These are phyloP conservation scores for Rhizoclosmatium sp. DNA, from an alignment of 192 early-diverging fungal genomes.

Conservation along the genomic window DNA sequence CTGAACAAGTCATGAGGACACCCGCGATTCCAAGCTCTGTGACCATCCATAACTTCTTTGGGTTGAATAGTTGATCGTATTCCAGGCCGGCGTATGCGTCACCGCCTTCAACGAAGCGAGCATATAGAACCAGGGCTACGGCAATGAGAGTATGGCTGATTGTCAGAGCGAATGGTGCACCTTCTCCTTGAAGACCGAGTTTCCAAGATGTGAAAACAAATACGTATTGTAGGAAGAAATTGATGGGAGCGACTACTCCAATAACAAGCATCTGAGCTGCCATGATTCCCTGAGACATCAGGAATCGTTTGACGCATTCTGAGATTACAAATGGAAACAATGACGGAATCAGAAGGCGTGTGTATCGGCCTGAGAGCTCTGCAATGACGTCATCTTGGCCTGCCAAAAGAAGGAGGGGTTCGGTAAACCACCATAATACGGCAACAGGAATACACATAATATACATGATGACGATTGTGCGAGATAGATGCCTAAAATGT, in stretches of 20 bases:
- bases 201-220: conserved; percentile 77
- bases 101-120: conserved; percentile 61
- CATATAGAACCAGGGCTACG: conserved; percentile 69
- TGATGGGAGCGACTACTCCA: conserved; percentile 73
- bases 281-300: conserved; percentile 92
- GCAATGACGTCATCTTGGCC: conserved; percentile 80
- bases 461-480: conserved; percentile 80
- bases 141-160: conserved; percentile 83
- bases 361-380: conserved; percentile 70
- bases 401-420: conserved; percentile 68
- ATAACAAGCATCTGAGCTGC: conserved; percentile 79
- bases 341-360: conserved; percentile 74
- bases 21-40: conserved; percentile 77
- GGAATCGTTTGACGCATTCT: conserved; percentile 86
- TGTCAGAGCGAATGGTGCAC: conserved; percentile 82
- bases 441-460: conserved; percentile 76
- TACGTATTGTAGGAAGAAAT: conserved; percentile 76
- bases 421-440: conserved; percentile 75
- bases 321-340: conserved; percentile 79
- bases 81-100: conserved; percentile 91
- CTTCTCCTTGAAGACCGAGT: conserved; percentile 73
- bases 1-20: conserved; percentile 70
- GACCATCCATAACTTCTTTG: conserved; percentile 30
- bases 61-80: conserved; percentile 60
- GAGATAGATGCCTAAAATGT: conserved; percentile 47